Evolutionary conservation across 73 alveolate species (phyloP), one percentile per base, ranked within the genome.

Genomic region (Tetrahymena malaccensis): DNA sequence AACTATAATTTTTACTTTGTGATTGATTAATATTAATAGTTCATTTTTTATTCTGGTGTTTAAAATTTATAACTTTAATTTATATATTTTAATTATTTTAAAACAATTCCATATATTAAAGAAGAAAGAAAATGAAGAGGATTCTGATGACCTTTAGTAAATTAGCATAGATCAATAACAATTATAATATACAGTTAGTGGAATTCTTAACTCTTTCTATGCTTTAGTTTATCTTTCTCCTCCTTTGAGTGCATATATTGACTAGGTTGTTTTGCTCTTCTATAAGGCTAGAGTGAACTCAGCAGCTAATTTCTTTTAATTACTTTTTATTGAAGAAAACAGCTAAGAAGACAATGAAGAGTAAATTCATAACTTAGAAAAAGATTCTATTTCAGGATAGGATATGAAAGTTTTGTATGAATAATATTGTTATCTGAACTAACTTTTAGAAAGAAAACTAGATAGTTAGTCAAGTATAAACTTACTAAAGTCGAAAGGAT

Each of bases 401-500:
- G 97, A 95, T 31, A 85, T 95, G 97, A 95, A 95, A 89, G 94
- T 94, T 37, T 50, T 95, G 21, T 95, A 95, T 89, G 97, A 95
- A 50, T 55, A 95, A 35, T 95, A 85, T 43, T 95, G 97, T 84
- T 95, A 84, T 84, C 94, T 95, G 3, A 95, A 95, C 93, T 93
- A 93, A 19, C 56, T 95, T 31, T 57, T 95, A 17, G 97, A 95
- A 43, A 85, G 94, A 93, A 95, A 95, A 25, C 35, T 95, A 55
- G 97, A 95, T 89, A 95, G 94, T 50, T 57, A 85, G 35, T 35
- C 43, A 33, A 95, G 94, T 95, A 12, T 95, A 7, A 95, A 95
- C 35, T 34, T 85, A 1, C 27, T 95, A 3, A 95, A 95, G 34
- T 34, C 40, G 10, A 95, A 95, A 40, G 97, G 97, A 1, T 95